Percentiles rank a stretch among this genome's conserved stretches.
Conservation (phyloP, 2,329 filamentous ascomycete genomes). For the Colletotrichum brevisporum region DNA sequence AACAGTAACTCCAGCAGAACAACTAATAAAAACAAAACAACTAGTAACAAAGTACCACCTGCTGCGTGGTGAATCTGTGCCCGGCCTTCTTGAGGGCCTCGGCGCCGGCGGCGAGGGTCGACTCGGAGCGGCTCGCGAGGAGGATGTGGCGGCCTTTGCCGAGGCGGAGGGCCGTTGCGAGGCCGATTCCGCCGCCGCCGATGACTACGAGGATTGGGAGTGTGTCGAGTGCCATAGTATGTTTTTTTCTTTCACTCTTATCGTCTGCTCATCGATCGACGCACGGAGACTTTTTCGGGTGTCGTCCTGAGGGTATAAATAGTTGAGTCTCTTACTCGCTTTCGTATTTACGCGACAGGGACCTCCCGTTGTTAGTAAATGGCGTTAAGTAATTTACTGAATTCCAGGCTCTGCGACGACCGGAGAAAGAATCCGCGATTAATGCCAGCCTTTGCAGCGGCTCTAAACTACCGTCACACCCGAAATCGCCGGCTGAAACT, state of each 20-base stretch:
- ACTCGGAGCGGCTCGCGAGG: slow-evolving; percentile 18
- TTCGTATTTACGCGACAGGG: background rate
- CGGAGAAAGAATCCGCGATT: too few relatives aligned
- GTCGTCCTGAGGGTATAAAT: background rate
- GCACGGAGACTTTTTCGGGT: too few relatives aligned
- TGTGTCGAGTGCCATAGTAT: slow-evolving; percentile 2
- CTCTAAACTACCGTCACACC: too few relatives aligned
- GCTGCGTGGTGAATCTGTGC: slow-evolving; percentile 8
- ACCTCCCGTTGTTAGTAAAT: background rate
- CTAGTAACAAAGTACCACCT: too few relatives aligned
- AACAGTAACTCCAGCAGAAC: too few relatives aligned
- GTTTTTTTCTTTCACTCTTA: too few relatives aligned
- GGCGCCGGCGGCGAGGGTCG: slow-evolving; percentile 13
- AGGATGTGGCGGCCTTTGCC: slow-evolving; percentile 13
- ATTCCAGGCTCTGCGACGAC: too few relatives aligned
- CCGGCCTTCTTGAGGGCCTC: slow-evolving; percentile 20
- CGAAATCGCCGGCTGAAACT: too few relatives aligned
- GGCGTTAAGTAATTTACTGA: too few relatives aligned
- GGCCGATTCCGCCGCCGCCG: slow-evolving; percentile 28
- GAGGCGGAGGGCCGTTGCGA: slow-evolving; percentile 24
- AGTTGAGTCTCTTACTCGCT: background rate
- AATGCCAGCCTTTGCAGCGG: too few relatives aligned
- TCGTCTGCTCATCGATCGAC: too few relatives aligned
- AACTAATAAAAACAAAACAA: too few relatives aligned
- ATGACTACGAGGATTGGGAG: slow-evolving; percentile 24